These are phyloP conservation scores for Wilcoxina mikolae DNA, from an alignment of 495 filamentous ascomycete genomes.

Conservation along the genomic window DNA sequence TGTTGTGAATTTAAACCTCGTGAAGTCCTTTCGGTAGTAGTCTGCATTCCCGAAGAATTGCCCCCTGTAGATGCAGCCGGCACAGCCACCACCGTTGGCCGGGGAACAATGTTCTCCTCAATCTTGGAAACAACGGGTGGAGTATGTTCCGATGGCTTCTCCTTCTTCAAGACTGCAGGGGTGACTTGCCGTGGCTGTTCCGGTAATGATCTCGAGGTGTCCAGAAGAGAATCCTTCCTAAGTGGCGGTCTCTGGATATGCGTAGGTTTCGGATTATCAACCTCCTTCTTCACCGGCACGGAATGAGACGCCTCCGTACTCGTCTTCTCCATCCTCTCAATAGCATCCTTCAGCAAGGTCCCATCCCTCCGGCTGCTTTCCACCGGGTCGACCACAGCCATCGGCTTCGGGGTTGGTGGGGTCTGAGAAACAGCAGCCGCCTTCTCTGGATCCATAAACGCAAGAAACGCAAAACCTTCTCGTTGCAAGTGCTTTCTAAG, in stretches of 20 bases:
- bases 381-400: neutral
- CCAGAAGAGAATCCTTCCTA: no score
- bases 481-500: constrained; percentile 5
- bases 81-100: no score
- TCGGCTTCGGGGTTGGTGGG: neutral
- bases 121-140: no score
- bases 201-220: neutral
- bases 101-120: no score
- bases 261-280: no score
- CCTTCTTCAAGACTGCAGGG: neutral
- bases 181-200: neutral
- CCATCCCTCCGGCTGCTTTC: neutral
- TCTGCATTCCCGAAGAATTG: neutral
- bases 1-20: neutral
- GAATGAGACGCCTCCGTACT: neutral
- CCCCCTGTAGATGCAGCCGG: neutral
- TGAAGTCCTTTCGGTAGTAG: neutral
- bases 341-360: constrained; percentile 1
- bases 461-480: constrained; percentile 5
- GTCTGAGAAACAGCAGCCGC: neutral
- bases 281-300: neutral
- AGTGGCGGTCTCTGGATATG: no score
- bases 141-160: no score
- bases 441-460: neutral
- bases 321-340: neutral